Conservation (phyloP, 139 green algal genomes). For the Chlorella sp. region DNA sequence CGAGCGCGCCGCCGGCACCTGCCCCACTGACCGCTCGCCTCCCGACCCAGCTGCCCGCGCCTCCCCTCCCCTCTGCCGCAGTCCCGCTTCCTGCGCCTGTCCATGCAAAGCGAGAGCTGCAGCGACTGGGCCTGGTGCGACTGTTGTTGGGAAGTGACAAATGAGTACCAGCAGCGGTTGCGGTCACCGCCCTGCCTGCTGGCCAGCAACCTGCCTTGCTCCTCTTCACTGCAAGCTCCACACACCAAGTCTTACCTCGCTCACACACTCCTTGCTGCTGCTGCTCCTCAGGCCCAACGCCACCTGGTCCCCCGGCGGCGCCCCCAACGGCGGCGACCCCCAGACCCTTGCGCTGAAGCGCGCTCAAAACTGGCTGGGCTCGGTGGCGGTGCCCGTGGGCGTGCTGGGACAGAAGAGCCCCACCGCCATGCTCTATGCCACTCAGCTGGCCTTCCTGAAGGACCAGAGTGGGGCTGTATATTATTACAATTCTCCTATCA, state of each 20-base stretch:
- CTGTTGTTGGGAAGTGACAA: too few species aligned
- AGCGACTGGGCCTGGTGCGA: background rate
- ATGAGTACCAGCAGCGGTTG: too few species aligned
- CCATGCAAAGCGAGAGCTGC: background rate
- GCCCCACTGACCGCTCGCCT: too few species aligned
- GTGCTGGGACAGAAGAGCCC: background rate
- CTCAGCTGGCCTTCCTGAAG: background rate
- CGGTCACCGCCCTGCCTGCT: too few species aligned
- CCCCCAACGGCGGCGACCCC: background rate
- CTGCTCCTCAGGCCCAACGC: background rate
- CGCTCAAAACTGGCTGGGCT: conserved; percentile 1
- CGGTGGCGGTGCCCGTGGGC: background rate
- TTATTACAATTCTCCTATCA: background rate
- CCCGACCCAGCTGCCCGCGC: too few species aligned
- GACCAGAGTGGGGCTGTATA: background rate
- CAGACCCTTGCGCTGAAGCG: conserved; percentile 6
- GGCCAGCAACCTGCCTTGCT: too few species aligned
- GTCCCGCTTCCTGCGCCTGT: conserved; percentile 4
- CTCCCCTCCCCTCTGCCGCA: background rate
- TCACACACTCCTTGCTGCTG: background rate
- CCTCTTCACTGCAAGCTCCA: too few species aligned
- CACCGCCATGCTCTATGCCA: background rate
- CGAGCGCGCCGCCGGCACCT: too few species aligned
- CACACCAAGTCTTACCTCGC: too few species aligned
- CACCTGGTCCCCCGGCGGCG: background rate